Conservation (phyloP, 306 rosid genomes). For the Castanea mollissima region DNA sequence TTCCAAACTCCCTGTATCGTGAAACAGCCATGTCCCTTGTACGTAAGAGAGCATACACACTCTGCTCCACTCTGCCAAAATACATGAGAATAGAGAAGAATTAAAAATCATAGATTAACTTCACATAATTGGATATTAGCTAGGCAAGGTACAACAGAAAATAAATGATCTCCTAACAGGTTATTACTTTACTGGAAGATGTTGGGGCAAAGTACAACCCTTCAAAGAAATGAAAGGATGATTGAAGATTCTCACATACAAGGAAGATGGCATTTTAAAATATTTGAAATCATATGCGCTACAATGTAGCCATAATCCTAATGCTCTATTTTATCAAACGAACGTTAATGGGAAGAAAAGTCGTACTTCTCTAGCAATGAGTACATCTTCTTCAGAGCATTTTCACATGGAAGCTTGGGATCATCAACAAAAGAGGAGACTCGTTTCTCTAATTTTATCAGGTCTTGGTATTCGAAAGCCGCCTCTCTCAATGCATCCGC, state of each 20-base stretch:
- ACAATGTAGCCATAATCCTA: neutral
- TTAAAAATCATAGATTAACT: conserved; percentile 6
- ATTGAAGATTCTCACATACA: neutral
- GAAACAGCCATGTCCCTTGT: conserved; percentile 98
- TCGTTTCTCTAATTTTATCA: conserved; percentile 80
- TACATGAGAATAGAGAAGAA: neutral
- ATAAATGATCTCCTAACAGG: neutral
- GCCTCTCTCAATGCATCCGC: conserved; percentile 99
- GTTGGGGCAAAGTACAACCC: neutral
- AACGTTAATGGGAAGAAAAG: conserved; percentile 23
- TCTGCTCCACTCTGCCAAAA: conserved; percentile 76
- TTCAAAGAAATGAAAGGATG: neutral
- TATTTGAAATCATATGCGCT: neutral
- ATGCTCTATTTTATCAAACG: too few species aligned
- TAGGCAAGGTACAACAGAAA: neutral
- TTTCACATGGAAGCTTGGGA: conserved; percentile 76
- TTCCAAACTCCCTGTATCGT: conserved; percentile 86
- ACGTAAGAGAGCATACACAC: conserved; percentile 84
- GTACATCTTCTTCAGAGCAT: conserved; percentile 93
- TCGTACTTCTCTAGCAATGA: conserved; percentile 93
- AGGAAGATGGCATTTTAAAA: neutral
- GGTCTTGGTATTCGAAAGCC: conserved; percentile 91
- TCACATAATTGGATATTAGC: neutral
- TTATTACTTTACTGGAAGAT: neutral
- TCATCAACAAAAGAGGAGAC: conserved; percentile 85